Evolutionary conservation across 2,329 filamentous ascomycete species (phyloP).

Genomic region (Ceratocystis destructans): DNA sequence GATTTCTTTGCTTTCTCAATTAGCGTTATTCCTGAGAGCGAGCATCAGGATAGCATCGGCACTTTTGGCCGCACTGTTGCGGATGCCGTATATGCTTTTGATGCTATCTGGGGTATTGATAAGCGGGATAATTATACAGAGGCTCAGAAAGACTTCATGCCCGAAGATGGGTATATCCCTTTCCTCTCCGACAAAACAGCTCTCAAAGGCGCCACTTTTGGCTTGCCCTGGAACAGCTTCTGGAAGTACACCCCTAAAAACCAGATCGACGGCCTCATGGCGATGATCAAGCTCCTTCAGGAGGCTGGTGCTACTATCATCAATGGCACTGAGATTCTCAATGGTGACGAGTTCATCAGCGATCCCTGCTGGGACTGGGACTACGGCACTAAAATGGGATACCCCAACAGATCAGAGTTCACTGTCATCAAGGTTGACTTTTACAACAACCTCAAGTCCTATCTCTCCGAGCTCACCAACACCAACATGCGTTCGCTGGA

Average conservation of each 20-base stretch:
- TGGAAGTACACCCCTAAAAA: conserved; percentile 47
- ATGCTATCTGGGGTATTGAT: conserved; percentile 55
- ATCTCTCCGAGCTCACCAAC: conserved; percentile 49
- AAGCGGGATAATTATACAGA: conserved; percentile 50
- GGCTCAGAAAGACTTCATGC: conserved; percentile 41
- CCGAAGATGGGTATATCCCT: conserved; percentile 41
- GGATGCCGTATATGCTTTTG: conserved; percentile 53
- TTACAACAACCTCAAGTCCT: conserved; percentile 47
- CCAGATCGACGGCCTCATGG: conserved; percentile 40
- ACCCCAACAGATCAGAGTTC: conserved; percentile 60
- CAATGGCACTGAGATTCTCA: conserved; percentile 55
- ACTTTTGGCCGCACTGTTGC: conserved; percentile 51
- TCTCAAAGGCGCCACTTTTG: conserved; percentile 50
- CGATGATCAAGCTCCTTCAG: conserved; percentile 33
- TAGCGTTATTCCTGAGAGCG: conserved; percentile 48
- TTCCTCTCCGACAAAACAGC: conserved; percentile 40
- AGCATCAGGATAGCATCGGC: conserved; percentile 57
- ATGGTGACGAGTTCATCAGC: conserved; percentile 47
- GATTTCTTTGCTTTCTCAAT: too few relatives aligned
- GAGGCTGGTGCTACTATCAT: conserved; percentile 51
- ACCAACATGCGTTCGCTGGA: conserved; percentile 45
- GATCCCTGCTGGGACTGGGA: conserved; percentile 64
- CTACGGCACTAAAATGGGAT: conserved; percentile 47
- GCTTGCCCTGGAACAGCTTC: conserved; percentile 58
- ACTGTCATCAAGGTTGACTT: conserved; percentile 60